Base-by-base conservation (phyloP, 1,139 yeast genomes). In the Diutina neorugosa region DNA sequence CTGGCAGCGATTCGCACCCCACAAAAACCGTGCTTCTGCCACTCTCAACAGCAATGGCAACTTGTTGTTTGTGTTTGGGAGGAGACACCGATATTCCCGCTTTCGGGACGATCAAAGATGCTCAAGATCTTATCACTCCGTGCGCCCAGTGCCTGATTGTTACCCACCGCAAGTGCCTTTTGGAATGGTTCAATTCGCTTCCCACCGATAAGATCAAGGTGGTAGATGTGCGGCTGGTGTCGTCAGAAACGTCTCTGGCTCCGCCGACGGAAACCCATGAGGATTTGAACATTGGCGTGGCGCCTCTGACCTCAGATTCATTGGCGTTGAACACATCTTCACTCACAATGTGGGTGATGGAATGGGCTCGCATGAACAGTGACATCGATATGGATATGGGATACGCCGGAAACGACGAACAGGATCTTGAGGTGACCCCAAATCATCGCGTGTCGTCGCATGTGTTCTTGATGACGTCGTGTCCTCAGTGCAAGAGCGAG, bases 401-500 rank as follows among this genome's bases (percentile, higher is more conserved):
- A 14, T 44, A 19, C 34, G 18, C 37, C 11, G 16, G 14, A 5
- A 7, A n/a, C 27, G 50, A 46, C 21, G 50, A 46, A n/a, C 37
- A 31, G 37, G 37, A 31, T 11, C 37, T 31, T 31, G 37, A 31
- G n/a, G 37, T 31, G 12, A 8, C 37, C 14, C 37, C 14, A n/a
- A 31, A 8, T 9, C 37, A 14, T 11, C 37, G 37, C 37, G 37
- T 31, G 12, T 31, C 37, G 14, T 11, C 37, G 14, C 37, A 31
- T 9, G 63, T 65, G 18, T 60, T 65, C 25, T 57, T 70, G 4
- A 55, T 69, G 37, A 71, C 73, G 2, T 63, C 69, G 3, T 74
- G 79, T 57, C 78, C 78, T 1, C 79, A 74, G 57, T 74, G 79
- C 57, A 72, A 72, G 57, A 63, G 65, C 48, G 66, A 68, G 44